Percentiles rank a stretch among this genome's conserved stretches.
Evolutionary conservation across 768 basidiomycete genomes (phyloP).

Genomic region (Cystofilobasidium macerans): DNA sequence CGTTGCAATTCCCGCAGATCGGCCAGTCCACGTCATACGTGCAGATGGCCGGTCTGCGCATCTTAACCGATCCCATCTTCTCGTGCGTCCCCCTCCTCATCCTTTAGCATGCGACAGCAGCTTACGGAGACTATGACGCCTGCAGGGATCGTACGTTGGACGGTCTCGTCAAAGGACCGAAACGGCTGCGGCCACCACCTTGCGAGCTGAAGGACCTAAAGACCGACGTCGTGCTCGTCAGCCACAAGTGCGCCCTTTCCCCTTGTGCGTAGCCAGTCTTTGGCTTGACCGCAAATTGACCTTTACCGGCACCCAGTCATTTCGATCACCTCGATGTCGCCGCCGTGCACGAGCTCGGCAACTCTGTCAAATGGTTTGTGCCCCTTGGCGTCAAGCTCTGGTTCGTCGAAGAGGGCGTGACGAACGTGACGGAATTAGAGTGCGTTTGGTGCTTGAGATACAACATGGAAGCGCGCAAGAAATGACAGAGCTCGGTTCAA

Average conservation of each 20-base stretch:
- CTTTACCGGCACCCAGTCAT: slow-evolving; percentile 29
- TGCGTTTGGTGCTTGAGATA: slow-evolving; percentile 23
- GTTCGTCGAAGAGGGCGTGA: slow-evolving; percentile 32
- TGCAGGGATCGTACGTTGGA: slow-evolving; percentile 31
- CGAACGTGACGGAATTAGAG: slow-evolving; percentile 35
- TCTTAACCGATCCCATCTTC: slow-evolving; percentile 39
- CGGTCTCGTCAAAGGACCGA: slow-evolving; percentile 31
- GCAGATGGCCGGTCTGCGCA: slow-evolving; percentile 34
- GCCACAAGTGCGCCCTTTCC: slow-evolving; percentile 34
- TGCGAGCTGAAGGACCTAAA: slow-evolving; percentile 33
- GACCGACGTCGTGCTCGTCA: slow-evolving; percentile 37
- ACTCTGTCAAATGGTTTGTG: slow-evolving; percentile 37
- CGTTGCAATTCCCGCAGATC: slow-evolving; percentile 29
- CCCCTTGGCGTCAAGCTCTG: slow-evolving; percentile 35
- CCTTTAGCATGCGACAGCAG: neutral
- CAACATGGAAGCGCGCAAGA: too few relatives aligned
- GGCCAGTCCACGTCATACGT: slow-evolving; percentile 39
- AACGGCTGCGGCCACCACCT: slow-evolving; percentile 35
- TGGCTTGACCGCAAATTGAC: slow-evolving; percentile 1
- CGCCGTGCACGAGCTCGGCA: slow-evolving; percentile 34
- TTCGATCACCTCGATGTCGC: slow-evolving; percentile 38
- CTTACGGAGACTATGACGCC: neutral
- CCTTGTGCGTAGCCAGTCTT: neutral
- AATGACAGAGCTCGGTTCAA: too few relatives aligned
- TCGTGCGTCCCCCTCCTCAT: slow-evolving; percentile 20